Conservation (phyloP, 2,329 filamentous ascomycete genomes). For the Calcarisporium arbuscula region DNA sequence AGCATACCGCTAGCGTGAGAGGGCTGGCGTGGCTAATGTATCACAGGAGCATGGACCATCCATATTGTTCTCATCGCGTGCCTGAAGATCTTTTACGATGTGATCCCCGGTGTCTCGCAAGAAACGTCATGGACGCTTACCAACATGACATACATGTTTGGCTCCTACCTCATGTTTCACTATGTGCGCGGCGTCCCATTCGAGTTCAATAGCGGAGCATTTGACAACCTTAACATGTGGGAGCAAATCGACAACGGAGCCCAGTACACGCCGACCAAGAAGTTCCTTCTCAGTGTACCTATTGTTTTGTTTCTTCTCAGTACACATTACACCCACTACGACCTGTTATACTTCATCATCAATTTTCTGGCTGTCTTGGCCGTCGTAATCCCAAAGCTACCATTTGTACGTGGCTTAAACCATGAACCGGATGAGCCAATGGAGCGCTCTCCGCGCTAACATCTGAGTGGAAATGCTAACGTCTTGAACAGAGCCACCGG, state of each 20-base stretch:
- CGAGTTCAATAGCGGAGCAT: constrained; percentile 96
- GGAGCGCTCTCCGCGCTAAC: not conserved
- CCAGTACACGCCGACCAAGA: constrained; percentile 98
- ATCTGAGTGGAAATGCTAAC: constrained; percentile 16
- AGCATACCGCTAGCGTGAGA: not conserved
- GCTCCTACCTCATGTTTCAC: constrained; percentile 99
- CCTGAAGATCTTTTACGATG: constrained; percentile 95
- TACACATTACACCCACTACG: constrained; percentile 98
- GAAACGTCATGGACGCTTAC: constrained; percentile 98
- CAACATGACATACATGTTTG: constrained; percentile 98
- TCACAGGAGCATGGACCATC: constrained; percentile 89
- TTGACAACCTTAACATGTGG: constrained; percentile 99
- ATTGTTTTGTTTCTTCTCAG: constrained; percentile 92
- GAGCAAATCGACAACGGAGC: constrained; percentile 99
- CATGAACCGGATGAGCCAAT: not conserved
- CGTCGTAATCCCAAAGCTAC: constrained; percentile 93
- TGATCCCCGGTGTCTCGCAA: constrained; percentile 91
- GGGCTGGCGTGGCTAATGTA: constrained; percentile 1
- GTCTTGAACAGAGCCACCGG: constrained; percentile 59
- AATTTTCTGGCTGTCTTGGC: constrained; percentile 89
- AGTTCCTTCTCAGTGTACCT: constrained; percentile 91
- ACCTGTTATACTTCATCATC: constrained; percentile 92
- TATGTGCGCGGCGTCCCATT: constrained; percentile 97
- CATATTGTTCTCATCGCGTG: constrained; percentile 87
- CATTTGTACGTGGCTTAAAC: constrained; percentile 62